Conservation (phyloP, 306 rosid genomes). For the Gastrolobium bilobum region DNA sequence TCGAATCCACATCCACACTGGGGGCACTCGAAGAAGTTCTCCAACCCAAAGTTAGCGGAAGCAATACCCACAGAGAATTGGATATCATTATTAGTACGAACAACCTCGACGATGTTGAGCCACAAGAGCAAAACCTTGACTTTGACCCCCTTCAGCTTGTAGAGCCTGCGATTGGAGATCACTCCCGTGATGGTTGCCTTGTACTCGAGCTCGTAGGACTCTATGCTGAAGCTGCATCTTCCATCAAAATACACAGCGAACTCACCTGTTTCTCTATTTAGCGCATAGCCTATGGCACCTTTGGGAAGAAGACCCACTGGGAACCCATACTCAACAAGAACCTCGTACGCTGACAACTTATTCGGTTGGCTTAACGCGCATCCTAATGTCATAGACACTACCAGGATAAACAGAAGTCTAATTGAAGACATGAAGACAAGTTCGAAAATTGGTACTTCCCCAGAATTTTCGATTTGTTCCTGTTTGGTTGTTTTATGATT, state of each 20-base stretch:
- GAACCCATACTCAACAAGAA: conserved; percentile 61
- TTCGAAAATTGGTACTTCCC: background rate
- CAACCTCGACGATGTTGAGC: conserved; percentile 67
- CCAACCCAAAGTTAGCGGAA: conserved; percentile 36
- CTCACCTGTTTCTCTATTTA: conserved; percentile 56
- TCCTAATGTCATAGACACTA: background rate
- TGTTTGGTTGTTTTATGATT: background rate
- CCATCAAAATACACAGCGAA: conserved; percentile 54
- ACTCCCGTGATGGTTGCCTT: conserved; percentile 59
- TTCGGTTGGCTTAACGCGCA: conserved; percentile 13
- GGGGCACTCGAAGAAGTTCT: conserved; percentile 48
- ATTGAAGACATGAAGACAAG: conserved; percentile 17
- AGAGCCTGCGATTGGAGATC: conserved; percentile 55
- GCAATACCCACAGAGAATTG: conserved; percentile 60
- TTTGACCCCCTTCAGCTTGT: conserved; percentile 58
- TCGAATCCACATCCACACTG: conserved; percentile 57
- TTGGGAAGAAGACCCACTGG: conserved; percentile 75
- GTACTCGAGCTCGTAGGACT: conserved; percentile 56
- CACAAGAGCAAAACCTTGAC: conserved; percentile 64
- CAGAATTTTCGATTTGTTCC: background rate
- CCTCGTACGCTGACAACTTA: conserved; percentile 59
- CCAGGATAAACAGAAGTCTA: conserved; percentile 8
- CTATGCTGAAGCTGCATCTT: conserved; percentile 54
- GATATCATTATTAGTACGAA: conserved; percentile 46
- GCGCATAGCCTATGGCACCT: conserved; percentile 62